Evolutionary conservation across 2,329 filamentous ascomycete genomes (phyloP), one percentile per base, ranked within the genome.

Genomic region (Fusarium camptoceras): DNA sequence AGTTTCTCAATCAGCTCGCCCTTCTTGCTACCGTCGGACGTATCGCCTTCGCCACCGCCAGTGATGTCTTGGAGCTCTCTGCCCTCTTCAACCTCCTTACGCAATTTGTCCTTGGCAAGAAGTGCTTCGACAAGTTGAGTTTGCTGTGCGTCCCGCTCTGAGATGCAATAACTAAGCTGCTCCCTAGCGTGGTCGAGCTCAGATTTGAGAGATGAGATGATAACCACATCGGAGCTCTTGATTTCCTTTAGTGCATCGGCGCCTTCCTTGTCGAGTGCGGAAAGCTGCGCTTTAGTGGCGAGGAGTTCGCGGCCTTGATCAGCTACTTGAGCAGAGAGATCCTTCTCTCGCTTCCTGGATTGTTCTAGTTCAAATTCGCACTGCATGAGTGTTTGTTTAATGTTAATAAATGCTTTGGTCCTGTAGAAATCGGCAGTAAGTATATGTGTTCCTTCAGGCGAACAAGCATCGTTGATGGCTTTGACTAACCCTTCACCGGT

Each of bases 81-180:
- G 57, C 78, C 77, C 51, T 83, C 82, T 68, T 87, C 86, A 37
- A 84, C 78, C 61, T 87, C 83, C 76, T 87, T 86, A 57, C 86
- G 84, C 56, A 89, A 80, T 76, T 86, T 85, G 64, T 90, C 88
- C 76, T 90, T 90, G 67, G 85, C 84, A 47, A 90, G 81, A 20
- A 90, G 81, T 46, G 87, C 85, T 42, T 88, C 83, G 70, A 90
- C 83, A 25, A 91, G 83, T 74, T 90, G 88, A 48, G 84, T 83
- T 78, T 88, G 87, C 73, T 88, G 84, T 64, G 85, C 82, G 55
- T 89, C 87, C 51, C 83, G 81, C 75, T 90, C 87, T 57, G 83
- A 80, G 64, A 80, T 81, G 51, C 85, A 78, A 57, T 81, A 78
- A 59, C 83, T 83, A 67, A 85, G 80, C 71, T 87, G 85, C 63